phyloP scores from a whole-genome alignment of 306 rosid species.

The Betula pendula region DNA sequence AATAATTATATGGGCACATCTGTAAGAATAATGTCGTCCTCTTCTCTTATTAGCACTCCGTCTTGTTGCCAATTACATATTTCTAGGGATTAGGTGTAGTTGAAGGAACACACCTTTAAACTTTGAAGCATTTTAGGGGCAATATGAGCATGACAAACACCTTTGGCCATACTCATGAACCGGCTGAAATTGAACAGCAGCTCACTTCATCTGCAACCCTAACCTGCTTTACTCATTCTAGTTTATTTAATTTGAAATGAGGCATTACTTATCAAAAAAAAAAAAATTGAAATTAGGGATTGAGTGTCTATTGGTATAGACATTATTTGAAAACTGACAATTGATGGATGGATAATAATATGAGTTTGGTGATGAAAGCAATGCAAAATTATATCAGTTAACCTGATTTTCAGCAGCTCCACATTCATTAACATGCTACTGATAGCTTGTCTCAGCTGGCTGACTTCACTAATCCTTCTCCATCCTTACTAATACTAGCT shows the following conservation, averaged over 20 bases:
- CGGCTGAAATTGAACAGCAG: neutral
- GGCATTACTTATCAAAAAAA: neutral
- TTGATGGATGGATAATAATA: neutral
- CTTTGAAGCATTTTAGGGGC: neutral
- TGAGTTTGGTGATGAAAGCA: constrained; percentile 1
- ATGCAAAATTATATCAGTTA: neutral
- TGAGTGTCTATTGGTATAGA: neutral
- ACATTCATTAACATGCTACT: neutral
- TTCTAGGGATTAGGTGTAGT: neutral
- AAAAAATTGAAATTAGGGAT: no score
- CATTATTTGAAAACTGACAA: neutral
- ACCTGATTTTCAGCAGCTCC: neutral
- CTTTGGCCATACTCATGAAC: neutral
- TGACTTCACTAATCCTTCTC: neutral
- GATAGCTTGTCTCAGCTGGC: no score
- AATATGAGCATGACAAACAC: neutral
- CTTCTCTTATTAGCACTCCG: neutral
- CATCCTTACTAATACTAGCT: neutral
- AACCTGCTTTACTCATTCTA: neutral
- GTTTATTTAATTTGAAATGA: neutral
- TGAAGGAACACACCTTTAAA: neutral
- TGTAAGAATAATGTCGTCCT: neutral
- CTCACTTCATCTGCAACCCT: neutral
- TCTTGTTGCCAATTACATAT: neutral
- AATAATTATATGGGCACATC: neutral